These are phyloP conservation scores for Dactylellina parvicollis DNA, from an alignment of 2,329 filamentous ascomycete genomes.

Conservation along the genomic window DNA sequence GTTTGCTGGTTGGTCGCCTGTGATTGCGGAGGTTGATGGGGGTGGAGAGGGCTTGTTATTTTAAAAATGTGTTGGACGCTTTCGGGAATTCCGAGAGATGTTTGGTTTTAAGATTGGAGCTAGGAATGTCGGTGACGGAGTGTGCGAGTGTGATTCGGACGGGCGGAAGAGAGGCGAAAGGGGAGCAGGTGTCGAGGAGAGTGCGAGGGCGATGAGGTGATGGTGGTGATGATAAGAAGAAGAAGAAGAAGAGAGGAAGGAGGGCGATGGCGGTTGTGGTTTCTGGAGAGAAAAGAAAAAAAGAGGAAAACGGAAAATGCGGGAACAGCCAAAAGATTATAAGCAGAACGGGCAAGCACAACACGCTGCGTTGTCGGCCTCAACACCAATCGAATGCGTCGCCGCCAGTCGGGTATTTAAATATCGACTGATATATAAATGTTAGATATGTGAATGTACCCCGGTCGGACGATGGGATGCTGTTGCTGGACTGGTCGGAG, in stretches of 20 bases:
- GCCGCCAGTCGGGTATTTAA: slow-evolving; percentile 11
- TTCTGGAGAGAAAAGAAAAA: slow-evolving; percentile 1
- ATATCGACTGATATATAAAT: neutral
- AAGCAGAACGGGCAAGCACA: neutral
- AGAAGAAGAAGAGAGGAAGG: neutral
- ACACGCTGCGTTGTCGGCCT: slow-evolving; percentile 27
- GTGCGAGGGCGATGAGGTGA: neutral
- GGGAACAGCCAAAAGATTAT: neutral
- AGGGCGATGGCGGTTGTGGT: neutral
- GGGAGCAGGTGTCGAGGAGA: neutral
- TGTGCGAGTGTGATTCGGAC: neutral
- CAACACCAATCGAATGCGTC: neutral
- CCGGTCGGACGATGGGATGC: too few species aligned
- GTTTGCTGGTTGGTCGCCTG: slow-evolving; percentile 2
- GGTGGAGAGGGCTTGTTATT: too few species aligned
- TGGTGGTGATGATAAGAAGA: neutral
- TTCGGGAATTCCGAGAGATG: slow-evolving; percentile 5
- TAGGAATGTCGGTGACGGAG: neutral
- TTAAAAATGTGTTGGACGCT: slow-evolving; percentile 3
- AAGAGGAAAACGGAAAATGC: slow-evolving; percentile 1
- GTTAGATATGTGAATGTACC: neutral
- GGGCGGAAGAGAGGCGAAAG: neutral
- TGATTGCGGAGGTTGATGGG: slow-evolving; percentile 8
- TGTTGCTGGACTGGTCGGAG: too few species aligned
- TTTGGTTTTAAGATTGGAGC: slow-evolving; percentile 4